phyloP scores from a whole-genome alignment of 2,329 filamentous ascomycete species.

The Paecilomyces sp. region DNA sequence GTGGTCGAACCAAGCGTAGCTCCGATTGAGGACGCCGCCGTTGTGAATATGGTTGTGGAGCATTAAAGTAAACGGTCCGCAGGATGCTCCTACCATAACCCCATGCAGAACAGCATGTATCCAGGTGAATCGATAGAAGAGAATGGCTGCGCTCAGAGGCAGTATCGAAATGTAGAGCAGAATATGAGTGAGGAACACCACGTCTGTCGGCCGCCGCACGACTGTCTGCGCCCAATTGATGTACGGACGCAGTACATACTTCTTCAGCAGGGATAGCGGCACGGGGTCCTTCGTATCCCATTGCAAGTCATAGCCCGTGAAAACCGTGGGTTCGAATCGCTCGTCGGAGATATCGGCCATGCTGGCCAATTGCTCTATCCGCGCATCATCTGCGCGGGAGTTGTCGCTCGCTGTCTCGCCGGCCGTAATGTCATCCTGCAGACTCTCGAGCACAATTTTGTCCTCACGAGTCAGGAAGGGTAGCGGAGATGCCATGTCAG shows the following conservation, averaged over 20 bases:
- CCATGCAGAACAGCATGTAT: constrained; percentile 60
- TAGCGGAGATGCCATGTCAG: too few species aligned
- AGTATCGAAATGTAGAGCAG: constrained; percentile 64
- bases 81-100: constrained; percentile 60
- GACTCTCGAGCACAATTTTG: neutral
- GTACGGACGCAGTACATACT: constrained; percentile 54
- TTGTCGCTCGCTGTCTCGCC: too few species aligned
- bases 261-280: constrained; percentile 27
- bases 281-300: constrained; percentile 44
- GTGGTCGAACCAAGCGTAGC: constrained; percentile 51
- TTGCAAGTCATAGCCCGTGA: constrained; percentile 26
- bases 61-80: constrained; percentile 70
- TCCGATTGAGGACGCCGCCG: constrained; percentile 57
- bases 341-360: neutral
- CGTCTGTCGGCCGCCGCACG: constrained; percentile 62
- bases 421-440: neutral
- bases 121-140: constrained; percentile 62
- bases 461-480: neutral
- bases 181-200: constrained; percentile 71
- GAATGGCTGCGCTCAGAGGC: constrained; percentile 58
- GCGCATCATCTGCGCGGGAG: neutral
- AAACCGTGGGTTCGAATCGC: constrained; percentile 49
- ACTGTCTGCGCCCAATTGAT: constrained; percentile 47
- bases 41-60: constrained; percentile 82
- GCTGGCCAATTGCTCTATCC: neutral